phyloP scores from a whole-genome alignment of 2,329 filamentous ascomycete species.

The Samsoniella hepiali region DNA sequence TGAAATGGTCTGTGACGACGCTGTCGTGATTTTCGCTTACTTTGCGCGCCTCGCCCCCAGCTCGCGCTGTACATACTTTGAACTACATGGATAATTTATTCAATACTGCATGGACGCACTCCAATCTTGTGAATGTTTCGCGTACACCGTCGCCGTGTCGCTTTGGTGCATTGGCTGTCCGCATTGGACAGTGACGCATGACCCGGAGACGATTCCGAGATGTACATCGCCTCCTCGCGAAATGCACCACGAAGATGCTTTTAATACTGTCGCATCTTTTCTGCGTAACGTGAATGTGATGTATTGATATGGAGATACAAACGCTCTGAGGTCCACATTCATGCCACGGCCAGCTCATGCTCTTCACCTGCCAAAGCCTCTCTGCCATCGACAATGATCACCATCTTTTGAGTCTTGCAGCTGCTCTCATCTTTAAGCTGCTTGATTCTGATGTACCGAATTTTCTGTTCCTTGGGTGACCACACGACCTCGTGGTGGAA shows the following conservation, averaged over 20 bases:
- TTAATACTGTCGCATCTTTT: too few relatives aligned
- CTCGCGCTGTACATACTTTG: neutral
- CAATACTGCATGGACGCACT: too few relatives aligned
- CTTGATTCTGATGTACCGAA: neutral
- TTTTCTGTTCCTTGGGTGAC: neutral
- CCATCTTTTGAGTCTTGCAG: neutral
- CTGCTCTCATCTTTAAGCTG: neutral
- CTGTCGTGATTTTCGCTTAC: neutral
- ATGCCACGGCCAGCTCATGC: neutral
- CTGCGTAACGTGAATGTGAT: neutral
- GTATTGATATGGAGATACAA: neutral
- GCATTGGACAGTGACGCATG: too few relatives aligned
- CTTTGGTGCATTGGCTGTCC: too few relatives aligned
- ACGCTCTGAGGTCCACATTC: neutral
- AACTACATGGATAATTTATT: too few relatives aligned
- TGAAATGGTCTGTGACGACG: neutral
- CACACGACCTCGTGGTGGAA: neutral
- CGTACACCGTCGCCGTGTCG: neutral
- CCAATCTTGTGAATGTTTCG: neutral
- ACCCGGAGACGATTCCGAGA: too few relatives aligned
- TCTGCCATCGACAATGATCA: neutral
- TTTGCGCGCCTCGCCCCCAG: neutral
- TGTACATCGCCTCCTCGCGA: too few relatives aligned
- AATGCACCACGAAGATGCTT: too few relatives aligned
- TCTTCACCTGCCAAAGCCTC: neutral